These are phyloP conservation scores for Prosopis cineraria DNA, from an alignment of 306 rosid genomes.

Conservation along the genomic window DNA sequence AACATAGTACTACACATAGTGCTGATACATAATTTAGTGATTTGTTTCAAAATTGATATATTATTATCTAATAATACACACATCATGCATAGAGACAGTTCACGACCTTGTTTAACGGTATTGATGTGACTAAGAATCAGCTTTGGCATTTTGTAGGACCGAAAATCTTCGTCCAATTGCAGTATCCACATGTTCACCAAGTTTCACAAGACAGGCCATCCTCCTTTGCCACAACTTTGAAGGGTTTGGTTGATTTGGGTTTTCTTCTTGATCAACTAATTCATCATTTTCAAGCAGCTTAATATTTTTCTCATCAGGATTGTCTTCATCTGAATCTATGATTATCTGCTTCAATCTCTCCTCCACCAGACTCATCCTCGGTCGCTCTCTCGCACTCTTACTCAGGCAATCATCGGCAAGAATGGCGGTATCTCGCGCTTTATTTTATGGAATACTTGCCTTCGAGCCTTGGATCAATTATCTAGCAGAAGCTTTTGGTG, in stretches of 20 bases:
- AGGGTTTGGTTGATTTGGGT: slow-evolving; percentile 27
- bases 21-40: background rate
- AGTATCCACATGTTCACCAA: slow-evolving; percentile 74
- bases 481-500: slow-evolving; percentile 51
- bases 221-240: slow-evolving; percentile 67
- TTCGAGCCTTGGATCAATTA: slow-evolving; percentile 74
- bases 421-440: slow-evolving; percentile 53
- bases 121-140: slow-evolving; percentile 21
- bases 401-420: slow-evolving; percentile 67
- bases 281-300: slow-evolving; percentile 40
- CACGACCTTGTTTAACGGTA: background rate
- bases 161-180: slow-evolving; percentile 65
- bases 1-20: background rate
- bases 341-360: slow-evolving; percentile 68
- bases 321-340: slow-evolving; percentile 40
- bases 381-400: slow-evolving; percentile 75
- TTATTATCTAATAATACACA: background rate
- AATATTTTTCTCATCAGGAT: slow-evolving; percentile 31
- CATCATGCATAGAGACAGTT: background rate
- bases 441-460: slow-evolving; percentile 49
- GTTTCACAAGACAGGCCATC: slow-evolving; percentile 82
- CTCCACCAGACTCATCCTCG: slow-evolving; percentile 66
- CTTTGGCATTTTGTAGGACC: slow-evolving; percentile 69
- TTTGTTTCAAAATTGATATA: background rate
- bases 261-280: slow-evolving; percentile 35